phyloP scores from a whole-genome alignment of 2,329 filamentous ascomycete species.

The Corniculantispora saksenae region DNA sequence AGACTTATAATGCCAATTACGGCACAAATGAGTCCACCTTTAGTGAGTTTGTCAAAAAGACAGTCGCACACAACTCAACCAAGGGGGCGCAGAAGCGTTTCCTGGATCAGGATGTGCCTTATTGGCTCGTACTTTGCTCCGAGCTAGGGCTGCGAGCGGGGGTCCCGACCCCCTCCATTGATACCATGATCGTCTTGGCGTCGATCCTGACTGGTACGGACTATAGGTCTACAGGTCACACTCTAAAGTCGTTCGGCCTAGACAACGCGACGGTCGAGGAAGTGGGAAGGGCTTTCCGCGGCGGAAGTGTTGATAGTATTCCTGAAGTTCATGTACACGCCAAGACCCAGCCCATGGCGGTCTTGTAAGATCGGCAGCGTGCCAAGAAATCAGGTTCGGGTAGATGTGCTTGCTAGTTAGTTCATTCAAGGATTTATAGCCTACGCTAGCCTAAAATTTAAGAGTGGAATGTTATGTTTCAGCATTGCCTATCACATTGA shows the following conservation, averaged over 20 bases:
- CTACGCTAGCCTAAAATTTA: neutral
- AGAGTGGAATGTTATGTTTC: neutral
- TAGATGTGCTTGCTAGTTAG: neutral
- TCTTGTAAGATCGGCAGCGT: neutral
- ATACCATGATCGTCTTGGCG: conserved; percentile 19
- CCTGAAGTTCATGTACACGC: neutral
- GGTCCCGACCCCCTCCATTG: conserved; percentile 14
- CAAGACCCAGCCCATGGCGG: neutral
- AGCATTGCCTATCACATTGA: no score
- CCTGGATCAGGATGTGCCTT: conserved; percentile 12
- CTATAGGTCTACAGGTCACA: conserved; percentile 6
- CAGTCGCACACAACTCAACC: conserved; percentile 19
- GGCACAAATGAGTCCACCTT: conserved; percentile 12
- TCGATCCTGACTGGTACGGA: conserved; percentile 18
- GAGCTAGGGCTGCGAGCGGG: conserved; percentile 8
- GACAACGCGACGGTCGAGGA: conserved; percentile 6
- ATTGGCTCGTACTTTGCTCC: conserved; percentile 17
- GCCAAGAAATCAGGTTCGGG: neutral
- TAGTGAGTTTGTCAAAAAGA: conserved; percentile 17
- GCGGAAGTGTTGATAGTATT: neutral
- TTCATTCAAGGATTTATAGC: neutral
- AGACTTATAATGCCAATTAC: conserved; percentile 9
- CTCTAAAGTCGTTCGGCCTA: conserved; percentile 15
- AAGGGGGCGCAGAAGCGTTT: conserved; percentile 19
- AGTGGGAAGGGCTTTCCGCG: neutral